Evolutionary conservation across 2,329 filamentous ascomycete species (phyloP).

Genomic region (Pezicula rhizophila): DNA sequence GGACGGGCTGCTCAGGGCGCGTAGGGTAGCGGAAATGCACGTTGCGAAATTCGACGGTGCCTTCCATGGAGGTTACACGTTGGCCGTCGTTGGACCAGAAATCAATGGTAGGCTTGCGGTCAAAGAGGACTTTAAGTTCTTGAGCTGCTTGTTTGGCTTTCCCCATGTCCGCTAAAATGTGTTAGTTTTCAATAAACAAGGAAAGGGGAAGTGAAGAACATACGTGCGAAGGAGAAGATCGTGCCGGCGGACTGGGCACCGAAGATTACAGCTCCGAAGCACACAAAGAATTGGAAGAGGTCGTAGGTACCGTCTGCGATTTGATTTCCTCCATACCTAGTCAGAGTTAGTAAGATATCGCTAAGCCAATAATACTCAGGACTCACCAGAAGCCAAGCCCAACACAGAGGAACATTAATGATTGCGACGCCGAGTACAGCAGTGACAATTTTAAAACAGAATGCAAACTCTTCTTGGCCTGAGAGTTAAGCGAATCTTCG

Average conservation of each 20-base stretch:
- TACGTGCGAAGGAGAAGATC: slow-evolving; percentile 76
- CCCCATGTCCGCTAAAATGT: slow-evolving; percentile 59
- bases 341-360: too few relatives aligned
- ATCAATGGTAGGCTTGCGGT: slow-evolving; percentile 76
- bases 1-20: slow-evolving; percentile 82
- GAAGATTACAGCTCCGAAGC: slow-evolving; percentile 83
- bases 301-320: slow-evolving; percentile 66
- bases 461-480: slow-evolving; percentile 61
- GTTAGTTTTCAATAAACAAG: too few relatives aligned
- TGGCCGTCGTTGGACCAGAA: slow-evolving; percentile 70
- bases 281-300: slow-evolving; percentile 87
- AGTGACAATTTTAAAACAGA: slow-evolving; percentile 71
- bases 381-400: slow-evolving; percentile 76
- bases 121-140: slow-evolving; percentile 77
- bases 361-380: too few relatives aligned
- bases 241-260: slow-evolving; percentile 87
- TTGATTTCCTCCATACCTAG: slow-evolving; percentile 65
- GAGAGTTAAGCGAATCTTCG: slow-evolving; percentile 55
- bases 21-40: slow-evolving; percentile 95
- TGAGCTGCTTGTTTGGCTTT: slow-evolving; percentile 82
- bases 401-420: slow-evolving; percentile 74
- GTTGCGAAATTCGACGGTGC: slow-evolving; percentile 80
- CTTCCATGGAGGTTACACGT: slow-evolving; percentile 57
- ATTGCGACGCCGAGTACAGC: slow-evolving; percentile 81
- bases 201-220: too few relatives aligned